phyloP scores from a whole-genome alignment of 306 rosid species.

The Gynostemma pentaphyllum region DNA sequence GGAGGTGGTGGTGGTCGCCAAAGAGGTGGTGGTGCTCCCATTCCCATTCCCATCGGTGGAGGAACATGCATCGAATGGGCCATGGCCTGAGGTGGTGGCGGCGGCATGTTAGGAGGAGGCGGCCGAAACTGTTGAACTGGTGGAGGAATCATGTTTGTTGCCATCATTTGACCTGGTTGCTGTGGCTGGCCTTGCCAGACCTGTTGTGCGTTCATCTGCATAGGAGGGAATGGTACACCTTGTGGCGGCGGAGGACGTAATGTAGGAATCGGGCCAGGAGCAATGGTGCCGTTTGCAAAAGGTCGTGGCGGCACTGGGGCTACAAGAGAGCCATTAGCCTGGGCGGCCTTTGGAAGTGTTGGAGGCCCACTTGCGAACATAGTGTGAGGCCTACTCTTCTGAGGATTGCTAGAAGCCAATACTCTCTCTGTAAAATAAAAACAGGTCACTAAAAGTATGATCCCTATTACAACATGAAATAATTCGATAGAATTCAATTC shows the following conservation, averaged over 20 bases:
- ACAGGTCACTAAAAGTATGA: neutral
- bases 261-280: conserved; percentile 41
- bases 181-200: conserved; percentile 70
- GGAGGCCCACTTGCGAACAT: conserved; percentile 96
- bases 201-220: conserved; percentile 51
- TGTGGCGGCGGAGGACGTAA: conserved; percentile 83
- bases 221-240: conserved; percentile 51
- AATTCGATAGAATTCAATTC: neutral
- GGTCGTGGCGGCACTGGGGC: conserved; percentile 75
- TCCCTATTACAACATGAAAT: neutral
- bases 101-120: conserved; percentile 66
- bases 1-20: conserved; percentile 85
- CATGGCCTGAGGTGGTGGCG: conserved; percentile 47
- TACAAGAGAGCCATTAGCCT: conserved; percentile 42
- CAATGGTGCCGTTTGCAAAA: conserved; percentile 51
- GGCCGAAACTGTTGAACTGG: conserved; percentile 83
- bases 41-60: conserved; percentile 79
- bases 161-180: conserved; percentile 53
- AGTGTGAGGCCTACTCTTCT: conserved; percentile 93
- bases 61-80: conserved; percentile 72
- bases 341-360: conserved; percentile 50
- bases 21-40: conserved; percentile 40
- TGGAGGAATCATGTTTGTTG: conserved; percentile 45
- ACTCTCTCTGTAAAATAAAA: conserved; percentile 64
- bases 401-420: conserved; percentile 93